A percentile compares a stretch with the other conserved stretches of the same genome.
phyloP scores from a whole-genome alignment of 1,284 basidiomycete genomes.

The Leucoagaricus sp. region DNA sequence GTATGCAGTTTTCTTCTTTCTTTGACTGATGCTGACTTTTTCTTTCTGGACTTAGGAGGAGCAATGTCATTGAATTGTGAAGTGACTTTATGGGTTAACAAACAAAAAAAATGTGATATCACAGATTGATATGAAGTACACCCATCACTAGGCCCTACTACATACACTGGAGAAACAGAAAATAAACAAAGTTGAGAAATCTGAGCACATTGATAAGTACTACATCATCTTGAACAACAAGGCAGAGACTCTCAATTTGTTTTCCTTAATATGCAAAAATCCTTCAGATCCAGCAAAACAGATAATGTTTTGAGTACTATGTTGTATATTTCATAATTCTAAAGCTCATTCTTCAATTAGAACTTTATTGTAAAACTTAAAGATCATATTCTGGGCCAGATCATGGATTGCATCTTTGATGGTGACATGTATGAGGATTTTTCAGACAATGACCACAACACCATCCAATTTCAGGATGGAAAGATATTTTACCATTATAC shows the following conservation, averaged over 20 bases:
- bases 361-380: constrained; percentile 30
- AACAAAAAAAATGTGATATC: constrained; percentile 22
- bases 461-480: constrained; percentile 19
- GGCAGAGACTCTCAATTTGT: background rate
- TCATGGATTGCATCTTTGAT: constrained; percentile 25
- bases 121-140: constrained; percentile 17
- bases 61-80: constrained; percentile 19
- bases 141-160: background rate
- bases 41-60: constrained; percentile 21
- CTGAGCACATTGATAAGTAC: background rate
- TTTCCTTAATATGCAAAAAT: background rate
- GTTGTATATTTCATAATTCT: background rate
- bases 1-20: constrained; percentile 16
- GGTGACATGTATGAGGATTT: constrained; percentile 27
- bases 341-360: constrained; percentile 6
- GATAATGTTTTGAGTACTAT: background rate
- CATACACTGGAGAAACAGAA: background rate
- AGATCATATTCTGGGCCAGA: constrained; percentile 28
- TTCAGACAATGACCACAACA: constrained; percentile 24
- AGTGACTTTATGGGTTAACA: constrained; percentile 19
- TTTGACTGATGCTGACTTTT: background rate
- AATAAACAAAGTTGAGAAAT: background rate
- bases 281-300: background rate
- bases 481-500: constrained; percentile 13
- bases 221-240: background rate